Evolutionary conservation across 2,329 filamentous ascomycete species (phyloP).

Genomic region (Ascochyta fabae): DNA sequence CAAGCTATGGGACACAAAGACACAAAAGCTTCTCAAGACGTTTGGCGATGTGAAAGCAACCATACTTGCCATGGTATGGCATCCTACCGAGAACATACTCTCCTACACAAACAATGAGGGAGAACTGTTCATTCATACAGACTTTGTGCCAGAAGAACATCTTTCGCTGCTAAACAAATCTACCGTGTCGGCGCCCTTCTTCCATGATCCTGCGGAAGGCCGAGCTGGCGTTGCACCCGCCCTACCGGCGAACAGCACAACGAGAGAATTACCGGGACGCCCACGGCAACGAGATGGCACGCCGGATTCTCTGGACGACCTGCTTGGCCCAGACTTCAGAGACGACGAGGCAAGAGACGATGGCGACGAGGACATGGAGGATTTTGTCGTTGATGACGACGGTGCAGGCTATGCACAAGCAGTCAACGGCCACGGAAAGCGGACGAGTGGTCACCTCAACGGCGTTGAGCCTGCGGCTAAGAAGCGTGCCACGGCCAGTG

Average conservation of each 20-base stretch:
- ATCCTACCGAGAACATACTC: constrained; percentile 84
- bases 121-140: constrained; percentile 87
- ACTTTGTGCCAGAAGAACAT: constrained; percentile 63
- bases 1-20: constrained; percentile 86
- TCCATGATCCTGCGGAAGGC: constrained; percentile 78
- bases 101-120: constrained; percentile 94
- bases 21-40: constrained; percentile 79
- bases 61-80: constrained; percentile 87
- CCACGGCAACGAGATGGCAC: constrained; percentile 63
- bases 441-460: constrained; percentile 58
- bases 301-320: constrained; percentile 79
- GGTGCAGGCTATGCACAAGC: constrained; percentile 81
- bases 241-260: constrained; percentile 59
- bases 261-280: constrained; percentile 58
- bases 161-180: constrained; percentile 57
- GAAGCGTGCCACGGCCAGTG: constrained; percentile 55
- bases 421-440: constrained; percentile 69
- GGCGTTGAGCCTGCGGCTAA: constrained; percentile 57
- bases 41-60: constrained; percentile 75
- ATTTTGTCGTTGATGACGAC: constrained; percentile 94
- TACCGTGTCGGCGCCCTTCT: constrained; percentile 81
- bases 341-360: constrained; percentile 56
- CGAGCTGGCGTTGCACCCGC: constrained; percentile 69
- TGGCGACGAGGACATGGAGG: constrained; percentile 59
- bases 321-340: constrained; percentile 69